Conservation (phyloP, 179 eudicot species). For the Beta corolliflora region DNA sequence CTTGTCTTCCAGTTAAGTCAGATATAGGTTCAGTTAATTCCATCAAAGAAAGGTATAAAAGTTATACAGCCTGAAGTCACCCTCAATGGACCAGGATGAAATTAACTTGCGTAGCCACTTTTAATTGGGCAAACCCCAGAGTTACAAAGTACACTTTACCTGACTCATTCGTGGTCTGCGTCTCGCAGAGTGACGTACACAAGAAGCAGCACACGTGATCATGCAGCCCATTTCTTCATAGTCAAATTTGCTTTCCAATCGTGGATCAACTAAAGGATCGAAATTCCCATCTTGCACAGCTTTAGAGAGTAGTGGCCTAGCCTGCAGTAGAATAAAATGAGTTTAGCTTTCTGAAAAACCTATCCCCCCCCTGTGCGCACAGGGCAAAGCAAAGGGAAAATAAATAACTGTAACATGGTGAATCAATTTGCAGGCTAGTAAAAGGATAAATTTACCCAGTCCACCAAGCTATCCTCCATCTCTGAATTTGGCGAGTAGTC, state of each 20-base stretch:
- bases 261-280: slow-evolving; percentile 40
- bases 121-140: not conserved
- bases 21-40: not conserved
- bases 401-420: too few relatives aligned
- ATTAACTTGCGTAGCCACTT: not conserved
- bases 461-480: slow-evolving; percentile 92
- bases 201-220: slow-evolving; percentile 52
- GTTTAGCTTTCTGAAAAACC: not conserved
- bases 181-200: slow-evolving; percentile 49
- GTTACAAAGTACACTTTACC: slow-evolving; percentile 28
- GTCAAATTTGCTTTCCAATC: slow-evolving; percentile 34
- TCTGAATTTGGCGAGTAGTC: slow-evolving; percentile 49
- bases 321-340: slow-evolving; percentile 28
- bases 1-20: not conserved
- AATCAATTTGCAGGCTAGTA: not conserved
- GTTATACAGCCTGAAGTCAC: not conserved
- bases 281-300: slow-evolving; percentile 50
- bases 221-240: slow-evolving; percentile 44
- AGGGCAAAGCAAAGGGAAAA: not conserved
- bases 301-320: slow-evolving; percentile 44
- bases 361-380: not conserved
- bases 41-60: not conserved
- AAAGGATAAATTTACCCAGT: slow-evolving; percentile 63
- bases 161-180: slow-evolving; percentile 55
- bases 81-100: not conserved